Conservation (phyloP, 176 grass and related monocot species). For the Oryza coarctata region DNA sequence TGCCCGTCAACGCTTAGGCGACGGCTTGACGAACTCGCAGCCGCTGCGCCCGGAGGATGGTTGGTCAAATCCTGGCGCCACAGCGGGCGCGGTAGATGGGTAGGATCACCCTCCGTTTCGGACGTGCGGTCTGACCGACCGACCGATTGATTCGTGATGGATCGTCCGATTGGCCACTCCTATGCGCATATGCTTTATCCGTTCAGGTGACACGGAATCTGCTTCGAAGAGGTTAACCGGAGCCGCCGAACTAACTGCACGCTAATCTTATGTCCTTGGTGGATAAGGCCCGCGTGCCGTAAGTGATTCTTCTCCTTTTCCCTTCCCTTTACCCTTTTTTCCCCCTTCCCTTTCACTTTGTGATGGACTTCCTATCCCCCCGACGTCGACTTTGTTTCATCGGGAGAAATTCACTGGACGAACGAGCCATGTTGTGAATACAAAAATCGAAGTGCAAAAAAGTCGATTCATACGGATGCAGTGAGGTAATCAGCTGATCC, state of each 20-base stretch:
- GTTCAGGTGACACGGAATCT: neutral
- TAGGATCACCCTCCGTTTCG: neutral
- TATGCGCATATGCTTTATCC: neutral
- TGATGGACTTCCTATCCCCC: neutral
- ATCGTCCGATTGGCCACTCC: neutral
- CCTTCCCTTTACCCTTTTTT: no score
- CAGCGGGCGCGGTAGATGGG: neutral
- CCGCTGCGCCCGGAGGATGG: neutral
- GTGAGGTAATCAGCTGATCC: neutral
- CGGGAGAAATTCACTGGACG: neutral
- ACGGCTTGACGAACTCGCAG: constrained; percentile 26
- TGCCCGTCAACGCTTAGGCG: neutral
- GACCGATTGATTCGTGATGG: neutral
- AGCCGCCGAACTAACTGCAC: neutral
- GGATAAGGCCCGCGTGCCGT: neutral
- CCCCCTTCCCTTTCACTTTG: neutral
- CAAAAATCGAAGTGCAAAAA: neutral
- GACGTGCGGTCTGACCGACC: no score
- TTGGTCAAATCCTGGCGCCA: constrained; percentile 18
- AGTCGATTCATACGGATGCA: neutral
- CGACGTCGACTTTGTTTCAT: neutral
- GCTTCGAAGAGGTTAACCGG: neutral
- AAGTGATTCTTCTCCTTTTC: neutral
- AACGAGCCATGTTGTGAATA: neutral
- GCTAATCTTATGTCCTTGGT: neutral